These are phyloP conservation scores for Termitomyces sp. DNA, from an alignment of 768 basidiomycete species.

Conservation along the genomic window DNA sequence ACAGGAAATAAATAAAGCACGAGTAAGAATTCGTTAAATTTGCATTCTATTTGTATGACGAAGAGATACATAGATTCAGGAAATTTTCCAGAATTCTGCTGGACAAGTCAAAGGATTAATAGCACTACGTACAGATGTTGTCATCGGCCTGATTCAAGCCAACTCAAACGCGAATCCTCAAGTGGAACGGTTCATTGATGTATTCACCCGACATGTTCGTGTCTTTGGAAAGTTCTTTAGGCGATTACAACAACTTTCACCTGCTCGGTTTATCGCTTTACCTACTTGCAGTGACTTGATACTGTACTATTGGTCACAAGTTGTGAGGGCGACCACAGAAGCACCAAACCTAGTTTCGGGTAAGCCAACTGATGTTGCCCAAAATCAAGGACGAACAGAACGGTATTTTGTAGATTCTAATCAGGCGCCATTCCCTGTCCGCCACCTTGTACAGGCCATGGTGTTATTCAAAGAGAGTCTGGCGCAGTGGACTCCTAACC, in stretches of 20 bases:
- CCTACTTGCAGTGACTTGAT: slow-evolving; percentile 63
- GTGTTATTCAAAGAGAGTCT: slow-evolving; percentile 81
- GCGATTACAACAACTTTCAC: slow-evolving; percentile 58
- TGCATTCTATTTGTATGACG: background rate
- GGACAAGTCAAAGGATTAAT: slow-evolving; percentile 50
- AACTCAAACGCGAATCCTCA: slow-evolving; percentile 22
- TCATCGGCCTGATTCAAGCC: slow-evolving; percentile 33
- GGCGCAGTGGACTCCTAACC: slow-evolving; percentile 65
- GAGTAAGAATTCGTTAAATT: slow-evolving; percentile 35
- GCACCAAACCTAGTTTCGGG: slow-evolving; percentile 52
- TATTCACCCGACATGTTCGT: slow-evolving; percentile 63
- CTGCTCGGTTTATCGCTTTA: slow-evolving; percentile 53
- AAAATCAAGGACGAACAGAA: background rate
- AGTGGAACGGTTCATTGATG: slow-evolving; percentile 39
- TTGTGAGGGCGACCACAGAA: slow-evolving; percentile 61
- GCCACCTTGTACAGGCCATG: slow-evolving; percentile 80
- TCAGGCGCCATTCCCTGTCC: slow-evolving; percentile 65
- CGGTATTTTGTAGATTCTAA: slow-evolving; percentile 42
- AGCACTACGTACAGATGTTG: slow-evolving; percentile 50
- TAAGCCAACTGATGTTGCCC: slow-evolving; percentile 19
- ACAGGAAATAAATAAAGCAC: slow-evolving; percentile 36
- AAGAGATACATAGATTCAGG: slow-evolving; percentile 40
- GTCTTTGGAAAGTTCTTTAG: slow-evolving; percentile 79
- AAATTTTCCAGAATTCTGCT: slow-evolving; percentile 55
- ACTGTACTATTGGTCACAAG: slow-evolving; percentile 77